Evolutionary conservation across 441 rosid genomes (phyloP).

Genomic region (Rhodomyrtus psidioides): DNA sequence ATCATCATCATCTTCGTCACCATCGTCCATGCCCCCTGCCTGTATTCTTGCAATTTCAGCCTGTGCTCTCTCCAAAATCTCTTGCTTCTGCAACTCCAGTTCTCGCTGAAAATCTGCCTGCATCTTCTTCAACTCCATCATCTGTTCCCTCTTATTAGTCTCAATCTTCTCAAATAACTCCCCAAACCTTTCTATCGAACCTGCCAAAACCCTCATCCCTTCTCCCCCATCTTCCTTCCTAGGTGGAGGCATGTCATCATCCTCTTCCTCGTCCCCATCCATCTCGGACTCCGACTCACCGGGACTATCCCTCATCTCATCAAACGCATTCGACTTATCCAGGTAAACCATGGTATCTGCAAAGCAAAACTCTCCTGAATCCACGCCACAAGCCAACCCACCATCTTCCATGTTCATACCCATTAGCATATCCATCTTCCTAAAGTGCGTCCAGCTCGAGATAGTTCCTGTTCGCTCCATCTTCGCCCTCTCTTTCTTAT

Average conservation of each 20-base stretch:
- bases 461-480: slow-evolving; percentile 8
- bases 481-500: slow-evolving; percentile 10
- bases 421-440: slow-evolving; percentile 29
- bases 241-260: slow-evolving; percentile 15
- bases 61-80: slow-evolving; percentile 22
- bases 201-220: slow-evolving; percentile 18
- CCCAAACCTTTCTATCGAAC: slow-evolving; percentile 23
- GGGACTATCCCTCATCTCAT: slow-evolving; percentile 32
- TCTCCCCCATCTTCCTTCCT: slow-evolving; percentile 11
- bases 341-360: slow-evolving; percentile 22
- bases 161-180: slow-evolving; percentile 26
- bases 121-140: slow-evolving; percentile 29
- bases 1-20: neutral
- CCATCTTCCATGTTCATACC: slow-evolving; percentile 7
- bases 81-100: slow-evolving; percentile 22
- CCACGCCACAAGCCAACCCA: slow-evolving; percentile 21
- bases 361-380: slow-evolving; percentile 28
- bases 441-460: slow-evolving; percentile 19
- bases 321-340: slow-evolving; percentile 25
- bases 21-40: slow-evolving; percentile 2
- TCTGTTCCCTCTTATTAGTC: slow-evolving; percentile 26
- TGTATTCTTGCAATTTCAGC: slow-evolving; percentile 21
- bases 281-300: slow-evolving; percentile 15
- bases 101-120: slow-evolving; percentile 16
- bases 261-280: slow-evolving; percentile 9